Base-by-base conservation (phyloP, 2,329 filamentous ascomycete species). In the Colletotrichum ledebouriae region DNA sequence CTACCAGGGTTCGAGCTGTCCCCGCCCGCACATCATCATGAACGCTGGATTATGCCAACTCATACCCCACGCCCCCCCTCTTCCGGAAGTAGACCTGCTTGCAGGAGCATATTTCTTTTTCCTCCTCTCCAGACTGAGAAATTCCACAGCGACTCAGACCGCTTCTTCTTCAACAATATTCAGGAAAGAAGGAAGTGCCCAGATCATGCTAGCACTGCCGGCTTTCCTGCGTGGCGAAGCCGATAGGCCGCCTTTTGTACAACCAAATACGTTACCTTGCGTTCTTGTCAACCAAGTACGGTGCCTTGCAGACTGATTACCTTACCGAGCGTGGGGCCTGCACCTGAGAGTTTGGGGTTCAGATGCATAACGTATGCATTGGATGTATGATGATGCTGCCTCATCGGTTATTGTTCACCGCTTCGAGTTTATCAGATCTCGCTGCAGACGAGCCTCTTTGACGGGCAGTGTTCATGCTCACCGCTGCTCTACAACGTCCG, bases 201-300 rank as follows among this genome's bases (percentile, higher is more conserved):
- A 50, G 44, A 50, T 59, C 13, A 39, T 25, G 57, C 44, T 12
- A 33, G 57, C 33, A 20, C 13, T 49, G 44, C n/a, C 57, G 57
- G 44, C 44, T 25, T 29, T 41, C 12, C 22, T 29, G 33, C 22
- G n/a, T 46, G 55, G 55, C 41, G 39, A 46, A 29, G 41, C 55
- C 41, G 39, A 58, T 46, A 41, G 33, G 44, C 33, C 9, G 46
- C 7, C 2, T 17, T 22, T 17, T 17, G 17, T 17, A 17, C 17
- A 17, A 17, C 22, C 22, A 22, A 22, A 17, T 2, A 17, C 17
- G 17, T 17, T 17, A 17, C 13, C 33, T 11, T 11, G 22, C 11
- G 17, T n/a, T 29, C 34, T 13, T 25, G 7, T 20, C 34, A 3
- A 39, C 52, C 12, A 11, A 13, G 33, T 25, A 55, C 22, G 33